Percentiles rank a stretch among this genome's conserved stretches.
These are phyloP conservation scores for Penicillium pulvis DNA, from an alignment of 495 filamentous ascomycete species.

Conservation along the genomic window DNA sequence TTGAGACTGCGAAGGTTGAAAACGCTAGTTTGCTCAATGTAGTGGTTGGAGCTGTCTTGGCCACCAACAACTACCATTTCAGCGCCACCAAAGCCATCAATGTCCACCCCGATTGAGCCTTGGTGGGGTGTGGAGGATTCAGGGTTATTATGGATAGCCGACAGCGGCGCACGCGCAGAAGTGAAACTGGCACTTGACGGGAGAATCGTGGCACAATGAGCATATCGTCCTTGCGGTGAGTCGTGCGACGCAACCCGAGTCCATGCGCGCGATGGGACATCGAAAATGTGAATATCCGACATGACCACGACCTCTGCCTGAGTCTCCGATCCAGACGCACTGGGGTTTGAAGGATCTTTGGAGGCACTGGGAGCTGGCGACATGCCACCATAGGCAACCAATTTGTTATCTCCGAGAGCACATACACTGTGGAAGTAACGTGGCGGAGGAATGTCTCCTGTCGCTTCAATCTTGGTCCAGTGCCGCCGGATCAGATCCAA, in stretches of 20 bases:
- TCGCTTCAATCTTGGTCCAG: slow-evolving; percentile 85
- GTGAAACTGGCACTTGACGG: slow-evolving; percentile 85
- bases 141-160: slow-evolving; percentile 86
- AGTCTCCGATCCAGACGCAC: slow-evolving; percentile 56
- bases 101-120: slow-evolving; percentile 78
- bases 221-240: slow-evolving; percentile 90
- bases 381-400: slow-evolving; percentile 99
- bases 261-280: slow-evolving; percentile 84
- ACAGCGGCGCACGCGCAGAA: slow-evolving; percentile 77
- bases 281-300: slow-evolving; percentile 97
- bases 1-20: slow-evolving; percentile 96
- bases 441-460: slow-evolving; percentile 83
- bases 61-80: slow-evolving; percentile 98
- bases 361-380: slow-evolving; percentile 65
- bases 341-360: slow-evolving; percentile 44
- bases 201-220: slow-evolving; percentile 92
- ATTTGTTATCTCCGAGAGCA: slow-evolving; percentile 86
- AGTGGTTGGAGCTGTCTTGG: slow-evolving; percentile 96
- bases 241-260: slow-evolving; percentile 78
- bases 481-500: slow-evolving; percentile 87
- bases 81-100: slow-evolving; percentile 89
- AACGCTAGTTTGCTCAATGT: slow-evolving; percentile 97
- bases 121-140: slow-evolving; percentile 77
- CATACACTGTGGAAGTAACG: slow-evolving; percentile 98
- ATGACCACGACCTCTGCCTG: slow-evolving; percentile 93